Conservation (phyloP, 2,329 filamentous ascomycete genomes). For the Fusarium luffae region DNA sequence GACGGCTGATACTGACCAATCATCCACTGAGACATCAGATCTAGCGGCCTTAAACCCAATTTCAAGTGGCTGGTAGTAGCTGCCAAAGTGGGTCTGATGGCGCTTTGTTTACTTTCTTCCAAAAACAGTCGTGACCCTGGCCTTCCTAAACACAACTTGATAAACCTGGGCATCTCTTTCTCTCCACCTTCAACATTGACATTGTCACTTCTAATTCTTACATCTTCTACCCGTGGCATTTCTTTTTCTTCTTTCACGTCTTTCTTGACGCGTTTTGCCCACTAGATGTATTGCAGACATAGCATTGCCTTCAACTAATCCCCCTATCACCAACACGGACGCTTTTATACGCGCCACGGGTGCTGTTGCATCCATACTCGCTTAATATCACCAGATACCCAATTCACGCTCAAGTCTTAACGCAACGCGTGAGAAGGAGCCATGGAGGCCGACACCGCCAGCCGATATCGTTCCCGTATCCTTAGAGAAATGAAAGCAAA, state of each 20-base stretch:
- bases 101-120: slow-evolving; percentile 52
- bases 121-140: slow-evolving; percentile 46
- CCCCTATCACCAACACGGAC: slow-evolving; percentile 22
- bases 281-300: slow-evolving; percentile 31
- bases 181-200: slow-evolving; percentile 15
- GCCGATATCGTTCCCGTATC: slow-evolving; percentile 60
- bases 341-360: slow-evolving; percentile 39
- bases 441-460: slow-evolving; percentile 57
- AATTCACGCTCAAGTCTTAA: slow-evolving; percentile 25
- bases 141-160: slow-evolving; percentile 40
- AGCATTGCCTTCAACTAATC: slow-evolving; percentile 36
- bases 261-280: slow-evolving; percentile 24
- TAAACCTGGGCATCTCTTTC: slow-evolving; percentile 33
- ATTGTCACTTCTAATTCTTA: slow-evolving; percentile 20
- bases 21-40: background rate
- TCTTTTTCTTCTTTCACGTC: slow-evolving; percentile 25
- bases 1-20: slow-evolving; percentile 6
- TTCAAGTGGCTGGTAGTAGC: slow-evolving; percentile 20
- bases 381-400: slow-evolving; percentile 32
- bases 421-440: slow-evolving; percentile 44
- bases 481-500: slow-evolving; percentile 64
- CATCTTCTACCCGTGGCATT: slow-evolving; percentile 20
- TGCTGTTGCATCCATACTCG: slow-evolving; percentile 38
- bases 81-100: slow-evolving; percentile 13
- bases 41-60: slow-evolving; percentile 16